Percentiles rank a stretch among this genome's conserved stretches.
Evolutionary conservation across 768 basidiomycete species (phyloP).

Genomic region (Thelephora aurantiotincta): DNA sequence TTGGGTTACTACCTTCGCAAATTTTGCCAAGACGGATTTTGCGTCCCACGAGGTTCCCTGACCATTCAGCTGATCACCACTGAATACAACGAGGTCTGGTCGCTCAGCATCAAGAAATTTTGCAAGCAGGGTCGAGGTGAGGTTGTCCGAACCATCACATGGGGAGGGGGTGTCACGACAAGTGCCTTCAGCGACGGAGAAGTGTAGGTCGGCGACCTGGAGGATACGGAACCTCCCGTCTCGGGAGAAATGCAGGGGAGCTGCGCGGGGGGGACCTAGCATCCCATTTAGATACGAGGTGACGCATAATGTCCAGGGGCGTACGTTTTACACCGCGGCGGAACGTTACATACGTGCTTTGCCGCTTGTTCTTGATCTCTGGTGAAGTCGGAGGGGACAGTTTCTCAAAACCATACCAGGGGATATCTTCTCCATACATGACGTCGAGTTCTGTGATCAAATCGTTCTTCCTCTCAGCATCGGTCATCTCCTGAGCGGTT

Average conservation of each 20-base stretch:
- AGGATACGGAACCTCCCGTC: slow-evolving; percentile 82
- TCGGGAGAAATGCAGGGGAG: slow-evolving; percentile 68
- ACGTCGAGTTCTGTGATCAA: slow-evolving; percentile 90
- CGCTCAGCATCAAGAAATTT: slow-evolving; percentile 64
- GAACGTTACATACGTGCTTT: slow-evolving; percentile 51
- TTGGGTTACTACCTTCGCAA: slow-evolving; percentile 61
- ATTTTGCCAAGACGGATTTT: slow-evolving; percentile 79
- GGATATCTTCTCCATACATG: slow-evolving; percentile 67
- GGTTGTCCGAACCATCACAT: slow-evolving; percentile 55
- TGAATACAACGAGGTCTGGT: slow-evolving; percentile 86
- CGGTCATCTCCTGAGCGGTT: slow-evolving; percentile 43
- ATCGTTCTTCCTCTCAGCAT: slow-evolving; percentile 35
- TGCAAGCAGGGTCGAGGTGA: slow-evolving; percentile 62
- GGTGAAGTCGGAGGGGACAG: slow-evolving; percentile 38
- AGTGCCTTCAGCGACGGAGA: slow-evolving; percentile 60
- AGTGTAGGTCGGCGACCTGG: slow-evolving; percentile 91
- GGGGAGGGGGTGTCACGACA: slow-evolving; percentile 61
- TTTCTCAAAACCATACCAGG: slow-evolving; percentile 81
- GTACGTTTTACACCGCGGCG: slow-evolving; percentile 64
- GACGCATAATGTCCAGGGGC: slow-evolving; percentile 11
- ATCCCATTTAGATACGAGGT: neutral
- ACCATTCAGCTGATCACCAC: slow-evolving; percentile 89
- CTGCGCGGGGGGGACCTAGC: slow-evolving; percentile 54
- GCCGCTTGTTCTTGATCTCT: slow-evolving; percentile 20
- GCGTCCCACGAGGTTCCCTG: slow-evolving; percentile 86